Evolutionary conservation across 1,139 yeast species (phyloP), one percentile per base, ranked within the genome.

Genomic region (Candida tropicalis): DNA sequence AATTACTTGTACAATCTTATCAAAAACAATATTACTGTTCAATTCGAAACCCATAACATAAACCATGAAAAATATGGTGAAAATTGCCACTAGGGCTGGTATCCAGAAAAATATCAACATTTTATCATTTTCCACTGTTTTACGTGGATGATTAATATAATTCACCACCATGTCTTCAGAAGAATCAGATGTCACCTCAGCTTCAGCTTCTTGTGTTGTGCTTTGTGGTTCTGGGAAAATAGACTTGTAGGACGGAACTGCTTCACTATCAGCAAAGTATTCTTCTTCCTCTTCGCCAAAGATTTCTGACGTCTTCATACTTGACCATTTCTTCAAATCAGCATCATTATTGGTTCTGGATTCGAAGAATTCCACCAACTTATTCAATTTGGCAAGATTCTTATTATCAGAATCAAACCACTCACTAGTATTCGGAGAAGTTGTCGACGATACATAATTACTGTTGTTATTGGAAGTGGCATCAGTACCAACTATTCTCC

Each of bases 101-200:
- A 86, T 65, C 98, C 98, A 90, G 75, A 90, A 90, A 59, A 89
- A 87, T 46, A 89, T 68, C 54, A 90, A 71, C 89, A 89, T 86
- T 56, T 82, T 86, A 62, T 90, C 98, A 56, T 89, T 86, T 54
- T 81, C 82, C 51, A 87, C 81, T 27, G 84, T 78, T 59, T 84
- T 84, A 39, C 84, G 68, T 6, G 77, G 75, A 57, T 79, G 81
- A 56, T 78, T 76, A 53, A 81, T 76, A 54, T 78, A 79, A 22
- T 79, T 68, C 39, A 77, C 70, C 29, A 80, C 76, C 62, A 79
- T 68, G 46, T 76, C 80, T 47, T 75, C 79, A 3, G 79, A 63
- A 26, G 75, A 77, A 49, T 80, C 84, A 15, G 79, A 73, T 27
- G 68, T 58, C 13, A 63, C 57, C 8, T 62, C 73, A 2, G 55